Conservation (phyloP, 1,139 yeast genomes). For the Wickerhamomyces sp. region DNA sequence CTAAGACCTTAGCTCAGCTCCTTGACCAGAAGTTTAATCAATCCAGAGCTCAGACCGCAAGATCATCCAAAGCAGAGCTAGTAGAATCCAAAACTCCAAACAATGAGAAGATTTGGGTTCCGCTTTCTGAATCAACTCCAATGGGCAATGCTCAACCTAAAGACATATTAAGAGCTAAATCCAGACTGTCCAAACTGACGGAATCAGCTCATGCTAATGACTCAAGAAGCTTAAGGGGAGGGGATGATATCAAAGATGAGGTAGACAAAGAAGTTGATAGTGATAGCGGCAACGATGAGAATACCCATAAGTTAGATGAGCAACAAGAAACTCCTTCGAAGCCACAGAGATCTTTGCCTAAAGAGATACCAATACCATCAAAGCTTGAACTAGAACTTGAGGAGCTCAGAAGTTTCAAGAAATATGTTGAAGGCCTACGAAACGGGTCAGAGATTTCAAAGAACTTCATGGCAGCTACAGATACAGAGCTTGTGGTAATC, state of each 20-base stretch:
- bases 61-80: neutral
- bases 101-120: conserved; percentile 18
- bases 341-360: conserved; percentile 3
- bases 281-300: conserved; percentile 3
- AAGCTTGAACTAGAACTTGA: conserved; percentile 9
- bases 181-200: conserved; percentile 20
- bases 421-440: conserved; percentile 7
- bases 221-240: too few species aligned
- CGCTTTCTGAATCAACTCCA: conserved; percentile 23
- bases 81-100: conserved; percentile 7
- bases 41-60: neutral
- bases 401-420: conserved; percentile 16
- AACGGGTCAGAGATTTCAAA: conserved; percentile 11
- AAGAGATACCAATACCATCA: neutral
- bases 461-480: conserved; percentile 1
- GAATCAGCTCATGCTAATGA: conserved; percentile 5
- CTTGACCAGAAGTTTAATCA: neutral
- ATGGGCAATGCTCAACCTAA: conserved; percentile 19
- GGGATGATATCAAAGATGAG: conserved; percentile 1
- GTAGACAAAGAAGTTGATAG: conserved; percentile 3
- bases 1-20: neutral
- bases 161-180: conserved; percentile 19
- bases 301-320: conserved; percentile 6
- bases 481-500: neutral
- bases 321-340: conserved; percentile 22